phyloP scores from a whole-genome alignment of 805 yeast genomes.

The Wickerhamiella sorbophila region DNA sequence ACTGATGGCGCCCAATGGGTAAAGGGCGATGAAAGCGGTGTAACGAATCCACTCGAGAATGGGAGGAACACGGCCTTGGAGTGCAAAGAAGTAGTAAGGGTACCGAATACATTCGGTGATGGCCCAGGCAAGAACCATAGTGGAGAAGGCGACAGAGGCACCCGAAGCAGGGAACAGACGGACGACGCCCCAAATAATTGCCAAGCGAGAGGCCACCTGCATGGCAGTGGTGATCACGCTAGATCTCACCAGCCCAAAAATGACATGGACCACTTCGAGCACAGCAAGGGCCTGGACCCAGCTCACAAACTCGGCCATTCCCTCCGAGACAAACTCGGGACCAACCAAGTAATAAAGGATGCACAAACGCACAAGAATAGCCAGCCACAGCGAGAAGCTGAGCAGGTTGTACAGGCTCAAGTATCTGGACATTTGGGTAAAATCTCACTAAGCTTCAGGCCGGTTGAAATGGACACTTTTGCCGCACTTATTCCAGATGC shows the following conservation, averaged over 20 bases:
- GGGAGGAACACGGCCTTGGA: constrained; percentile 44
- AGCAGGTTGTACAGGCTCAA: constrained; percentile 37
- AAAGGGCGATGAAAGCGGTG: constrained; percentile 64
- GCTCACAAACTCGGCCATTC: constrained; percentile 44
- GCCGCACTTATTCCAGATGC: not conserved
- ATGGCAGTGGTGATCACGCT: constrained; percentile 72
- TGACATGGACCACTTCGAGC: constrained; percentile 66
- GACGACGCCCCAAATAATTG: constrained; percentile 73
- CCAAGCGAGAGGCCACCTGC: constrained; percentile 75
- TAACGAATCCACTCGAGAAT: constrained; percentile 62
- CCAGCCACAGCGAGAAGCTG: constrained; percentile 42
- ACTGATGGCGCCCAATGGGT: constrained; percentile 85
- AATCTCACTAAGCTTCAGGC: not conserved
- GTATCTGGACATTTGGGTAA: constrained; percentile 12
- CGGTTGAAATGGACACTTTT: not conserved
- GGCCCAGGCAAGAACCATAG: constrained; percentile 79
- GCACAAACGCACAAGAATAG: constrained; percentile 33
- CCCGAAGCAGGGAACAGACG: constrained; percentile 63
- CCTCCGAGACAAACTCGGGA: constrained; percentile 49
- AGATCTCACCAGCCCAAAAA: constrained; percentile 67
- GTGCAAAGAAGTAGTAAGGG: constrained; percentile 54
- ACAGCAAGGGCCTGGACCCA: constrained; percentile 66
- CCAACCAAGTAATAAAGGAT: constrained; percentile 34
- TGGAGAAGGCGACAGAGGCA: constrained; percentile 36
- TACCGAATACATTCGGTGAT: constrained; percentile 85